A percentile compares a stretch with the other conserved stretches of the same genome.
Conservation (phyloP, 2,329 filamentous ascomycete genomes). For the Fonsecaea multimorphosa region DNA sequence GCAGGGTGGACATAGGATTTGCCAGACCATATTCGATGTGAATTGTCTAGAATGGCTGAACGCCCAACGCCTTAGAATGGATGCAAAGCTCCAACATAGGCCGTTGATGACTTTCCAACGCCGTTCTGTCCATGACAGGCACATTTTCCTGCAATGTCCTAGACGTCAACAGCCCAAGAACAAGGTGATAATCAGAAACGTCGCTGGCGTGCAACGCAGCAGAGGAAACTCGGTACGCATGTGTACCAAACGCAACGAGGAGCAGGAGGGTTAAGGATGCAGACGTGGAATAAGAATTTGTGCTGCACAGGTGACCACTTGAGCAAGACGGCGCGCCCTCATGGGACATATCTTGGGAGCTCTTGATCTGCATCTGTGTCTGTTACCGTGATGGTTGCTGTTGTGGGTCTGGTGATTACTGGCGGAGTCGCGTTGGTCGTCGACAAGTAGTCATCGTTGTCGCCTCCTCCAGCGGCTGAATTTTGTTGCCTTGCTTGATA, state of each 20-base stretch:
- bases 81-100: neutral
- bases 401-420: neutral
- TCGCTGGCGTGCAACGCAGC: neutral
- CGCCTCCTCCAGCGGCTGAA: neutral
- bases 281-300: neutral
- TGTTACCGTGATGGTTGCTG: slow-evolving; percentile 5
- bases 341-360: slow-evolving; percentile 26
- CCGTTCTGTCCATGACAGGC: neutral
- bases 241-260: neutral
- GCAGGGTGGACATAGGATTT: neutral
- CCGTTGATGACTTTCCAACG: neutral
- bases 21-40: neutral
- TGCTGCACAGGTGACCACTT: neutral
- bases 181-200: neutral
- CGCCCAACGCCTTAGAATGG: neutral
- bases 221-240: neutral
- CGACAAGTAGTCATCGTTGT: neutral
- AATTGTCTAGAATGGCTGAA: neutral
- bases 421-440: neutral
- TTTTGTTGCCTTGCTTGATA: slow-evolving; percentile 5
- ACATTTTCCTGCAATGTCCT: neutral
- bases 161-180: neutral
- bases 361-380: slow-evolving; percentile 20
- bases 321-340: slow-evolving; percentile 3
- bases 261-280: neutral